Base-by-base conservation (phyloP, 345 rosid species). In the Citrus inodora region DNA sequence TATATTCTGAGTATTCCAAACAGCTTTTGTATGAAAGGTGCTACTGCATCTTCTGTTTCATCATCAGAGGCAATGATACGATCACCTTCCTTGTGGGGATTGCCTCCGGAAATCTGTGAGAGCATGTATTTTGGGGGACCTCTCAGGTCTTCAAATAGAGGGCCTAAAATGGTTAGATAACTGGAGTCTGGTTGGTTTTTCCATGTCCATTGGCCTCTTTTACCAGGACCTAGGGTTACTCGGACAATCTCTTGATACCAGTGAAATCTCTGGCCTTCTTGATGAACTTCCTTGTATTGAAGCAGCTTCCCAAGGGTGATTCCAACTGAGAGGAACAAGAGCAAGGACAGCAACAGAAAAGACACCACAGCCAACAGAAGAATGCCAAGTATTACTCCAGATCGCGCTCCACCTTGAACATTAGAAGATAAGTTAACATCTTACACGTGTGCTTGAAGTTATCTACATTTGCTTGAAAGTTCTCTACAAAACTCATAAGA, bases 61-160 rank as follows among this genome's bases (percentile, higher is more conserved):
- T 95, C 99, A 56, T 95, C 98, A 0, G 98, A 92, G 51, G 90
- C 95, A 40, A 93, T 95, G 80, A 95, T 93, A 2, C 82, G 78
- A 67, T 90, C 98, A 40, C 85, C 83, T 55, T 73, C 90, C 80
- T 69, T 91, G 27, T 80, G 81, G 11, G 82, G 81, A 85, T 78
- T 85, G 73, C 85, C 78, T 25, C 87, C 81, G 21, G 94, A 84
- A 48, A 95, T 93, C 87, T 90, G 98, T 58, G 99, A 87, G 27
- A 95, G 92, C 98, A 95, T 95, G 85, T 95, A 95, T 73, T 95
- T 91, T 33, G 99, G 99, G 13, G 99, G 99, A 11, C 99, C 99
- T 74, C 99, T 85, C 56, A 95, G 87, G 78, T 95, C 97, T 86
- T 91, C 92, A 63, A 93, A 95, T 13, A 95, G 86, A 55, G 98